These are phyloP conservation scores for Linnemannia schmuckeri DNA, from an alignment of 192 early-diverging fungal species.

Conservation along the genomic window DNA sequence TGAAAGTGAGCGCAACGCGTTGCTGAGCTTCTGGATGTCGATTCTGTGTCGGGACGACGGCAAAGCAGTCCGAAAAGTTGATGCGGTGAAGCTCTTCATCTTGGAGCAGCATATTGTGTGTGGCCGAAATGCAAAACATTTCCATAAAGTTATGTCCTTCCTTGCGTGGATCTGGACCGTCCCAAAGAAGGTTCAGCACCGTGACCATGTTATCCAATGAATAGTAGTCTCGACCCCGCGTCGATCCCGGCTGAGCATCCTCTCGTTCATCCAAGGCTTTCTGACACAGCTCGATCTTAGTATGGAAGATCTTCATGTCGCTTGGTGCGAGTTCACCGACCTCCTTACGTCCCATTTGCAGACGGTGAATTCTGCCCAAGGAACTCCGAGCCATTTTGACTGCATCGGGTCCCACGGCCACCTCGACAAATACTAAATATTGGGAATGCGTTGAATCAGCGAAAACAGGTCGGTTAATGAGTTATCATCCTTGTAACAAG, in stretches of 20 bases:
- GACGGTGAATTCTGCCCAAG: not conserved
- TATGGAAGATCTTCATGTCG: not conserved
- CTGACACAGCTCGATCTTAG: not conserved
- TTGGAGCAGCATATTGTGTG: not conserved
- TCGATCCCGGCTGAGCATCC: not conserved
- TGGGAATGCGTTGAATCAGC: not conserved
- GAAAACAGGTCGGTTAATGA: not conserved
- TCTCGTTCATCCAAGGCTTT: not conserved
- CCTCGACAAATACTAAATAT: not conserved
- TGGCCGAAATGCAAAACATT: not conserved
- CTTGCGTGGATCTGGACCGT: not conserved
- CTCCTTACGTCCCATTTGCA: not conserved
- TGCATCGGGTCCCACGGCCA: not conserved
- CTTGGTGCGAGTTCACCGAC: not conserved
- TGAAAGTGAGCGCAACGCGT: not conserved
- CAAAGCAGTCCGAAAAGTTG: conserved; percentile 6
- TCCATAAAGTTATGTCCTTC: not conserved
- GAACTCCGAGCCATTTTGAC: not conserved
- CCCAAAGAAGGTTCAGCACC: not conserved
- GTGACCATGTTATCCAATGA: not conserved
- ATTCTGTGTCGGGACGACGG: not conserved
- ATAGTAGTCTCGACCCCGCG: not conserved
- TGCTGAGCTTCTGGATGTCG: not conserved
- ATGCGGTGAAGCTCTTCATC: not conserved
- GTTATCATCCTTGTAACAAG: not conserved